Percentiles rank a stretch among this genome's conserved stretches.
Evolutionary conservation across 1,284 basidiomycete species (phyloP).

Genomic region (Ganoderma sinense): DNA sequence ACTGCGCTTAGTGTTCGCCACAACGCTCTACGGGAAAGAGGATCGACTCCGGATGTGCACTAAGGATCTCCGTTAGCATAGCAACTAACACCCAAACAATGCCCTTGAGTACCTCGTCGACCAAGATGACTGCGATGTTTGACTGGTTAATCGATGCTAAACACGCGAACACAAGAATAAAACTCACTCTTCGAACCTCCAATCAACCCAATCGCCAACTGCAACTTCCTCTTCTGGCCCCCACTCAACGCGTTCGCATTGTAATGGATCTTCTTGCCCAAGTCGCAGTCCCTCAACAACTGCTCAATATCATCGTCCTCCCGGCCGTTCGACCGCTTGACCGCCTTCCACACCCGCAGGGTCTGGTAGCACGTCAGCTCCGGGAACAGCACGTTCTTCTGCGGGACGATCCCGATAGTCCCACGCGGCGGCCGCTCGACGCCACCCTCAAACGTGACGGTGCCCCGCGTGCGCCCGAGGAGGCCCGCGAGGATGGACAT

Average conservation of each 20-base stretch:
- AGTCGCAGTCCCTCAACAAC: slow-evolving; percentile 74
- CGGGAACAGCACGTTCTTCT: slow-evolving; percentile 85
- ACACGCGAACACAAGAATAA: not conserved
- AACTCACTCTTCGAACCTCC: slow-evolving; percentile 72
- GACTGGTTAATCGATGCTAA: not conserved
- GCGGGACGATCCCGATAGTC: slow-evolving; percentile 78
- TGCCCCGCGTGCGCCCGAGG: slow-evolving; percentile 63
- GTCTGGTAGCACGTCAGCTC: slow-evolving; percentile 81
- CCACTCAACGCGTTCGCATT: slow-evolving; percentile 75
- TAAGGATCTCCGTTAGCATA: slow-evolving; percentile 30
- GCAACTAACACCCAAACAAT: no score
- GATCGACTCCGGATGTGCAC: slow-evolving; percentile 85
- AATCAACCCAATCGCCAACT: slow-evolving; percentile 79
- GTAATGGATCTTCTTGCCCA: slow-evolving; percentile 70
- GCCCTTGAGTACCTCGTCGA: slow-evolving; percentile 59
- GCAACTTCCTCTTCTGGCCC: slow-evolving; percentile 85
- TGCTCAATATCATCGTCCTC: slow-evolving; percentile 65
- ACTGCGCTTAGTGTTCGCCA: slow-evolving; percentile 79
- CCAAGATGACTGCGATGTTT: slow-evolving; percentile 66
- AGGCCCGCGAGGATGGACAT: slow-evolving; percentile 74
- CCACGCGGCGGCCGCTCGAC: slow-evolving; percentile 60
- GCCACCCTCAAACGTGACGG: slow-evolving; percentile 69
- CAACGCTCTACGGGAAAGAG: slow-evolving; percentile 76
- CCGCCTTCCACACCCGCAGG: slow-evolving; percentile 73
- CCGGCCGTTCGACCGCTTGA: slow-evolving; percentile 68